phyloP scores from a whole-genome alignment of 306 rosid species.

The Cucumis melo region DNA sequence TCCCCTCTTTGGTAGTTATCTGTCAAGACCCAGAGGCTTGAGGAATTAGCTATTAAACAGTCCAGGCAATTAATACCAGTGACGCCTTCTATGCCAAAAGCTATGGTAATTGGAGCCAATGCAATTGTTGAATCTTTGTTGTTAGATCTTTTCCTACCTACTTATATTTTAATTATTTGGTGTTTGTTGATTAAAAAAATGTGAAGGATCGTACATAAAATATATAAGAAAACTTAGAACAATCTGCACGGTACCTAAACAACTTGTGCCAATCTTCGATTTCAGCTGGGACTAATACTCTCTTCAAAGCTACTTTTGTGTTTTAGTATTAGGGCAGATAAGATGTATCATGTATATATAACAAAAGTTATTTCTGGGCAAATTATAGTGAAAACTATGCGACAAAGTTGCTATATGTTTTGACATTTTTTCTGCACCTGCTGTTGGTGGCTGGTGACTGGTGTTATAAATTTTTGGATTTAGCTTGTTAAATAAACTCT shows the following conservation, averaged over 20 bases:
- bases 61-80: constrained; percentile 94
- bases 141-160: neutral
- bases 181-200: neutral
- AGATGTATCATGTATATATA: neutral
- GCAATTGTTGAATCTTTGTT: constrained; percentile 9
- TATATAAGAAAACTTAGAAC: neutral
- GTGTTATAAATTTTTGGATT: neutral
- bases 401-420: neutral
- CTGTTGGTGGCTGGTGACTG: neutral
- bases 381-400: neutral
- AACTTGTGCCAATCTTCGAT: neutral
- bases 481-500: too few species aligned
- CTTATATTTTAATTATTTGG: neutral
- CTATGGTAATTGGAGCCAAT: constrained; percentile 43
- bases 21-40: constrained; percentile 87
- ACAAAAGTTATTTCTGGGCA: neutral
- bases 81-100: constrained; percentile 81
- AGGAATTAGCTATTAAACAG: constrained; percentile 91
- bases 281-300: neutral
- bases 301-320: neutral
- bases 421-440: neutral
- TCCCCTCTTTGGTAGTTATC: constrained; percentile 29
- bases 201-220: neutral
- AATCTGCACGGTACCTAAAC: neutral
- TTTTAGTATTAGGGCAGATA: neutral